A percentile compares a stretch with the other conserved stretches of the same genome.
Conservation (phyloP, 2,329 filamentous ascomycete species). For the Aquanectria penicillioides region DNA sequence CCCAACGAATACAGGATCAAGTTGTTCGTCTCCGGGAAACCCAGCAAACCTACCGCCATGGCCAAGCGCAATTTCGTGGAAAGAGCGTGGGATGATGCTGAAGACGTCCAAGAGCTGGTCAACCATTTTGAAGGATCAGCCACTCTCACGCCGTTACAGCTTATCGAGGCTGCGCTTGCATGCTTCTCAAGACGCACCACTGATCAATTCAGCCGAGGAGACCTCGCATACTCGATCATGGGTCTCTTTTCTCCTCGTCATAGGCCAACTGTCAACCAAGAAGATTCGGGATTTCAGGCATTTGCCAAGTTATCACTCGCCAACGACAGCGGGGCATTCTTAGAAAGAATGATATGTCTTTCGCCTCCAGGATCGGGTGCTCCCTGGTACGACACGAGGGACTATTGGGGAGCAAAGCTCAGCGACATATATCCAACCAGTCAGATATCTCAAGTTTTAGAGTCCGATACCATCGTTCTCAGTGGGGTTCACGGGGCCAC, state of each 20-base stretch:
- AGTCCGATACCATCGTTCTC: slow-evolving; percentile 55
- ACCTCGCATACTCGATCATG: slow-evolving; percentile 58
- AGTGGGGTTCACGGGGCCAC: slow-evolving; percentile 45
- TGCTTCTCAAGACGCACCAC: slow-evolving; percentile 53
- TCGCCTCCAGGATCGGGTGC: slow-evolving; percentile 45
- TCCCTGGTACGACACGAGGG: slow-evolving; percentile 53
- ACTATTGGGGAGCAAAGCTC: slow-evolving; percentile 52
- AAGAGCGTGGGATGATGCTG: slow-evolving; percentile 52
- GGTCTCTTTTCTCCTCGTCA: slow-evolving; percentile 50
- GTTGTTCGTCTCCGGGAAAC: slow-evolving; percentile 23
- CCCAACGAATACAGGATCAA: slow-evolving; percentile 29
- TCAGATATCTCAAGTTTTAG: slow-evolving; percentile 52
- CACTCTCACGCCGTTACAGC: slow-evolving; percentile 51
- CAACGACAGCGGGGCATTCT: slow-evolving; percentile 55
- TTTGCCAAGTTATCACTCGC: slow-evolving; percentile 57
- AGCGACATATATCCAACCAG: slow-evolving; percentile 56
- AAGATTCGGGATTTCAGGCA: slow-evolving; percentile 56
- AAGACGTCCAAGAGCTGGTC: slow-evolving; percentile 51
- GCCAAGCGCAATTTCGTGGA: slow-evolving; percentile 53
- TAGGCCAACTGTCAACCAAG: slow-evolving; percentile 49
- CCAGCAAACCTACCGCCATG: slow-evolving; percentile 30
- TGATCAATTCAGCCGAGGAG: slow-evolving; percentile 48
- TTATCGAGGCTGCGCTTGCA: slow-evolving; percentile 43
- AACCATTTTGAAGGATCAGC: slow-evolving; percentile 57
- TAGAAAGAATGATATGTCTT: slow-evolving; percentile 57